Evolutionary conservation across 2,329 filamentous ascomycete genomes (phyloP), one percentile per base, ranked within the genome.

Genomic region (Didymella segeticola): DNA sequence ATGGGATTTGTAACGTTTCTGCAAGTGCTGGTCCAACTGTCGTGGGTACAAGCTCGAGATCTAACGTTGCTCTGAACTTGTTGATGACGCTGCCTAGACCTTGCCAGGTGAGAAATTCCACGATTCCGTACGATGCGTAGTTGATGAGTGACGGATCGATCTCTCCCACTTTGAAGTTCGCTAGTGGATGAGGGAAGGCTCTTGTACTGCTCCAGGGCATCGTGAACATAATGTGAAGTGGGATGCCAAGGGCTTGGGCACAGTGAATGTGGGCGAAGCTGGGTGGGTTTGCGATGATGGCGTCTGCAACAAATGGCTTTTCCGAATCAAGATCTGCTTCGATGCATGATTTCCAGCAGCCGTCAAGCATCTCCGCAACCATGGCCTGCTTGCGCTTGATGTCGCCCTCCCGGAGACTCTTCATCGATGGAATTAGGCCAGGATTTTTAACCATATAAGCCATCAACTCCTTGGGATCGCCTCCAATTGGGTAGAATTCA

Each of bases 151-250:
- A 54, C 2, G 64, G 60, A 39, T 77, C 75, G 7, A 57, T 69
- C 10, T 68, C 60, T 0, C 66, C 61, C 27, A 61, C 58, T 30
- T 73, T 68, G 31, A 82, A 55, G 61, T 81, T 82, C 0, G 80
- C 79, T 33, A 83, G 61, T 0, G 80, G 80, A 67, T 82, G 80
- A 0, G 79, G 75, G 57, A 81, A 81, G 0, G 70, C 75, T 30
- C 58, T 67, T 8, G 79, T 82, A 11, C 67, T 71, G 19, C 64
- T 76, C 77, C 78, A 83, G 4, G 81, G 81, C 80, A 83, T 83
- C 1, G 91, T 96, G 75, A 96, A 96, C 89, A 96, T 95, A 67
- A 96, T 82, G 67, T 91, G 88, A 7, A 90, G 67, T 0, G 89
- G 88, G 23, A 91, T 83, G 1, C 87, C 88, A 61, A 91, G 71